Evolutionary conservation across 306 rosid species (phyloP), one percentile per base, ranked within the genome.

Genomic region (Casuarina cunninghamiana): DNA sequence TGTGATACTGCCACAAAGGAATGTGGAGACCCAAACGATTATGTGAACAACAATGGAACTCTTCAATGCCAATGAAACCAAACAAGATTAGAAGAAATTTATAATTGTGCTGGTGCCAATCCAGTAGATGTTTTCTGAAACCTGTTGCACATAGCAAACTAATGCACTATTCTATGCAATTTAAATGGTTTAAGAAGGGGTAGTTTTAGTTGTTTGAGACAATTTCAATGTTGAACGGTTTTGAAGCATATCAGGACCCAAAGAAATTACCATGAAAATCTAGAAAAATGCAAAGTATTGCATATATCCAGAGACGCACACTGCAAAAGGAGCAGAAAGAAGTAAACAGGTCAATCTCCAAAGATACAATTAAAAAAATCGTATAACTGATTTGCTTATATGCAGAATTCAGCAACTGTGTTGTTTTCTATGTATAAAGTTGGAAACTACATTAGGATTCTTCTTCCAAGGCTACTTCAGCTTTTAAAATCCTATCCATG

Each of bases 241-340:
- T 10, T n/a, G n/a, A 53, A 86, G 73, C 19, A 73, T 8, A 39
- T 69, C 50, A 35, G 50, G 46, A 76, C 15, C 77, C 37, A 15
- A 41, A 70, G 74, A 70, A 71, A 66, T 83, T 88, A 92, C 98
- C 97, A 48, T 95, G 97, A 83, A 95, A 88, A 78, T 95, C 88
- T 63, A 95, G 91, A 75, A 91, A 84, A 58, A 88, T 84, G 84
- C 98, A 92, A 78, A 91, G 84, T 71, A 92, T 85, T 82, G 97
- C 91, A 77, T 92, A 92, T 75, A 91, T 84, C 97, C 98, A 92
- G 58, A 95, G 97, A 82, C 88, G 88, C 77, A 90, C 74, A 75
- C 98, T 95, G 96, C 75, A 85, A 82, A 88, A 72, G 71, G 77
- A 70, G 49, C 69, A 46, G 69, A 78, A 66, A 79, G 53, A 72